Evolutionary conservation across 495 filamentous ascomycete genomes (phyloP).

Genomic region (Lichina pygmaea): DNA sequence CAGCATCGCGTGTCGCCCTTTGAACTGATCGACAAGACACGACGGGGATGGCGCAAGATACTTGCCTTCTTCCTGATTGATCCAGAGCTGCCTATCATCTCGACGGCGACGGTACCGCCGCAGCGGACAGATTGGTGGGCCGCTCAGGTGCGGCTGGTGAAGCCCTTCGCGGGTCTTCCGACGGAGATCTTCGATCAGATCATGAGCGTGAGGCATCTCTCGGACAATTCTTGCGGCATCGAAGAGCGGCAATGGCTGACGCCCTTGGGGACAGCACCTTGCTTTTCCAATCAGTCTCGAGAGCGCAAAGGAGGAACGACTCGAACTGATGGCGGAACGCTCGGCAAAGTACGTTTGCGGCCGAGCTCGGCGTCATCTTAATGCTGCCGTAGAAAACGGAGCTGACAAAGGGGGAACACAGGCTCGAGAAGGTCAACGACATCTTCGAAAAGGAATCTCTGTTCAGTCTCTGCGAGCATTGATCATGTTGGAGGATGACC

Average conservation of each 20-base stretch:
- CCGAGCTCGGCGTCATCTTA: too few relatives aligned
- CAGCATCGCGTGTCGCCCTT: constrained; percentile 28
- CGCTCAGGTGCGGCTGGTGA: constrained; percentile 6
- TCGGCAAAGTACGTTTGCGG: constrained; percentile 1
- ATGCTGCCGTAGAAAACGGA: too few relatives aligned
- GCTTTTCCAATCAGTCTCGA: constrained; percentile 15
- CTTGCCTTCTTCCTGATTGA: constrained; percentile 31
- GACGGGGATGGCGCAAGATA: constrained; percentile 26
- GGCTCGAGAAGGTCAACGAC: too few relatives aligned
- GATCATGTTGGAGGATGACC: too few relatives aligned
- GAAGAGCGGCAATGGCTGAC: too few relatives aligned
- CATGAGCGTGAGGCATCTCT: background rate
- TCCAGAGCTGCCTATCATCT: constrained; percentile 21
- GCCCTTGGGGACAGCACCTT: constrained; percentile 3
- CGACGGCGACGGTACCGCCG: constrained; percentile 28
- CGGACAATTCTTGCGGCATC: too few relatives aligned
- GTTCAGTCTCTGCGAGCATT: too few relatives aligned
- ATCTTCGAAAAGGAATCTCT: too few relatives aligned
- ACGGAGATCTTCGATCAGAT: constrained; percentile 16
- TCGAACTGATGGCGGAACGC: constrained; percentile 22
- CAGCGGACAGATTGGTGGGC: constrained; percentile 17
- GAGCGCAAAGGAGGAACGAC: constrained; percentile 17
- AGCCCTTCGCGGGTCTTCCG: constrained; percentile 8
- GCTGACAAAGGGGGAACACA: too few relatives aligned
- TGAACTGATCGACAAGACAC: constrained; percentile 17